phyloP scores from a whole-genome alignment of 116 monocot genomes.

The Posidonia oceanica region DNA sequence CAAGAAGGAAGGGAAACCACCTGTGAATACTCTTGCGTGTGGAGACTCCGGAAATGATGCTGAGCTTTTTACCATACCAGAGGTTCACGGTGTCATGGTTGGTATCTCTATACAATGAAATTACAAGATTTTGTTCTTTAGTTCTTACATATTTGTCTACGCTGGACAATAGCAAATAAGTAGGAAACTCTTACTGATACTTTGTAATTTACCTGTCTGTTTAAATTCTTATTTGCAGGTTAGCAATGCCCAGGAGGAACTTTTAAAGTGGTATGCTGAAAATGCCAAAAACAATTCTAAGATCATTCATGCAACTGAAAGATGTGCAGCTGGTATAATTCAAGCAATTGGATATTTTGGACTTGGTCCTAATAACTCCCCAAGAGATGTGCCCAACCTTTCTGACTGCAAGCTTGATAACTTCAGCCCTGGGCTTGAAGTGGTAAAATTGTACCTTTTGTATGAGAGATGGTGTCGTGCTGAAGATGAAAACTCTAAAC shows the following conservation, averaged over 20 bases:
- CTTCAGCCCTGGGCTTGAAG: conserved; percentile 37
- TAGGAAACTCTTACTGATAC: too few relatives aligned
- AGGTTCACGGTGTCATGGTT: conserved; percentile 85
- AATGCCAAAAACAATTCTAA: conserved; percentile 63
- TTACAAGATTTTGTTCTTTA: too few relatives aligned
- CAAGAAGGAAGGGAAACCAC: conserved; percentile 34
- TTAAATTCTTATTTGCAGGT: conserved; percentile 30
- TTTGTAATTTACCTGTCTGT: too few relatives aligned
- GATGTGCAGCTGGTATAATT: conserved; percentile 85
- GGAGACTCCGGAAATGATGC: conserved; percentile 97
- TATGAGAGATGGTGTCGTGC: conserved; percentile 64
- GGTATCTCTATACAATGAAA: neutral
- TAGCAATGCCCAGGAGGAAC: conserved; percentile 82
- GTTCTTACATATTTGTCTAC: too few relatives aligned
- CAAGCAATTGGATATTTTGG: conserved; percentile 80
- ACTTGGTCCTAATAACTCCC: conserved; percentile 60
- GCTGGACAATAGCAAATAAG: too few relatives aligned
- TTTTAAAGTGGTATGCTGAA: conserved; percentile 70
- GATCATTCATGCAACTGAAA: conserved; percentile 68
- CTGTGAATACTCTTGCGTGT: conserved; percentile 74
- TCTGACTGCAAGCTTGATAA: conserved; percentile 25
- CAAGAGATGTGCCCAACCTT: conserved; percentile 45
- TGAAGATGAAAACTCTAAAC: conserved; percentile 31
- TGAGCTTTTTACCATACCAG: conserved; percentile 74
- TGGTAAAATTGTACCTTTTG: conserved; percentile 53